Conservation (phyloP, 352 stramenopile species). For the Globisporangium camurandrum region DNA sequence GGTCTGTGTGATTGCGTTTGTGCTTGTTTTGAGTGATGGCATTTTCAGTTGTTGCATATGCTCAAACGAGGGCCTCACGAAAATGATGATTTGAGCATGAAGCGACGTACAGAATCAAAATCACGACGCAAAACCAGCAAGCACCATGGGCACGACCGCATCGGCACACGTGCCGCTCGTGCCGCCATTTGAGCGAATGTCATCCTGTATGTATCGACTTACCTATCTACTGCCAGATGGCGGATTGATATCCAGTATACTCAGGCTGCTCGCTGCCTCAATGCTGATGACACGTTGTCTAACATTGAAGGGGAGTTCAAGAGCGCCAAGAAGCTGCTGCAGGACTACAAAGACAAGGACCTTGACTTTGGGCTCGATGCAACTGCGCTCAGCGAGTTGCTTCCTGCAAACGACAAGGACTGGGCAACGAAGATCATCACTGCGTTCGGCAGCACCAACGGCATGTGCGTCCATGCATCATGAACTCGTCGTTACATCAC, state of each 20-base stretch:
- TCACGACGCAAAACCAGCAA: too few relatives aligned
- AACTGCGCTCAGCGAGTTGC: slow-evolving; percentile 33
- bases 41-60: neutral
- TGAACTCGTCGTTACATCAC: neutral
- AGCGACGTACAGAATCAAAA: too few relatives aligned
- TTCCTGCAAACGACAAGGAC: slow-evolving; percentile 37
- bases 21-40: neutral
- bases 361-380: slow-evolving; percentile 63
- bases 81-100: too few relatives aligned
- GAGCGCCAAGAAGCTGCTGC: slow-evolving; percentile 29
- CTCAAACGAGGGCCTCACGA: too few relatives aligned
- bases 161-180: slow-evolving; percentile 32
- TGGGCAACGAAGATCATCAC: slow-evolving; percentile 52
- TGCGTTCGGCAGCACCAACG: slow-evolving; percentile 45
- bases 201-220: slow-evolving; percentile 30
- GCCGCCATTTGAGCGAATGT: slow-evolving; percentile 45
- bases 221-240: neutral
- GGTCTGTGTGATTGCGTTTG: neutral
- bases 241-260: too few relatives aligned
- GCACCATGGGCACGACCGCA: slow-evolving; percentile 39
- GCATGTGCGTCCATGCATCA: slow-evolving; percentile 52
- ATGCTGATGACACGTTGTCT: neutral
- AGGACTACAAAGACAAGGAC: slow-evolving; percentile 72
- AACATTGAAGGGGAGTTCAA: slow-evolving; percentile 42
- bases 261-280: too few relatives aligned